These are phyloP conservation scores for Noccaea bulbosa DNA, from an alignment of 345 rosid genomes.

Conservation along the genomic window DNA sequence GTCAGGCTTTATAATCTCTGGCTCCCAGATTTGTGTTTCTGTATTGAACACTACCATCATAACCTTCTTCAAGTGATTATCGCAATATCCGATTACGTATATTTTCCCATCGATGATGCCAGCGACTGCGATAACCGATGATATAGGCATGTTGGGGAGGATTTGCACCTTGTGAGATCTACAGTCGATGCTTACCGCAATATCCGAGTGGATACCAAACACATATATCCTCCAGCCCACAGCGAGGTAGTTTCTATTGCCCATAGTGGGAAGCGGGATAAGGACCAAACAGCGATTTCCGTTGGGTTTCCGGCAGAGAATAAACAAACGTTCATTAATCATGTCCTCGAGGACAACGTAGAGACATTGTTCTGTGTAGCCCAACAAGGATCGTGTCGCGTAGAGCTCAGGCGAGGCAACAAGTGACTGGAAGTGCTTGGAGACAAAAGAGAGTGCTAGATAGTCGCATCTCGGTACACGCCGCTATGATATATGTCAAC, in stretches of 20 bases:
- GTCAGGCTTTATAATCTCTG: not conserved
- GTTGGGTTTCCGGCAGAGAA: not conserved
- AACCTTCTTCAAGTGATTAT: too few species aligned
- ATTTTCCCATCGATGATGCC: not conserved
- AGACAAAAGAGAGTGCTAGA: conserved; percentile 2
- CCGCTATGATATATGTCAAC: not conserved
- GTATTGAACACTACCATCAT: conserved; percentile 20
- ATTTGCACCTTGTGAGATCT: not conserved
- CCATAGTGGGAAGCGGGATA: too few species aligned
- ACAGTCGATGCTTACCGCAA: not conserved
- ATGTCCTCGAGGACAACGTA: too few species aligned
- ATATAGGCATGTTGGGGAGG: not conserved
- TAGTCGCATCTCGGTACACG: not conserved
- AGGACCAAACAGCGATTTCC: too few species aligned
- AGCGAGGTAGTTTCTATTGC: too few species aligned
- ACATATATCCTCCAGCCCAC: conserved; percentile 8
- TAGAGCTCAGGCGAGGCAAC: not conserved
- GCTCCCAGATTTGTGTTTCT: conserved; percentile 19
- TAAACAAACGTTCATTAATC: too few species aligned
- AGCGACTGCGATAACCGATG: not conserved
- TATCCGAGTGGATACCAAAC: too few species aligned
- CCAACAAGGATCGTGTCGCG: not conserved
- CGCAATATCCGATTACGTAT: not conserved
- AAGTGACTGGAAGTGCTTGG: not conserved
- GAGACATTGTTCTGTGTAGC: not conserved